A percentile compares a stretch with the other conserved stretches of the same genome.
Evolutionary conservation across 345 rosid species (phyloP).

Genomic region (Camelina laxa): DNA sequence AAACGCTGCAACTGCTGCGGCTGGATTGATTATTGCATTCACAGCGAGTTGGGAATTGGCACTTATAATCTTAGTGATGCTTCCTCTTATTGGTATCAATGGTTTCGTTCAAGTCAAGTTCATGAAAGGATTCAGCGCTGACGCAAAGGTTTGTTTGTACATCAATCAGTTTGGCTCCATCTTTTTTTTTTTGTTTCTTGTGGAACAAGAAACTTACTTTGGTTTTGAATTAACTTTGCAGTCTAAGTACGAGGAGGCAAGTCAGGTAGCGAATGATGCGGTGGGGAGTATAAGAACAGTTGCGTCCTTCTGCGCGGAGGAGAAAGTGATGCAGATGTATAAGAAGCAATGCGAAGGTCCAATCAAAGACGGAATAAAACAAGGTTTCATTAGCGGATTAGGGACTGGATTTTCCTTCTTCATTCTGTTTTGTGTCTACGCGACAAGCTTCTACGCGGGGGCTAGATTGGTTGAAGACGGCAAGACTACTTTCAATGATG

Average conservation of each 20-base stretch:
- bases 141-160: no score
- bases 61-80: slow-evolving; percentile 53
- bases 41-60: slow-evolving; percentile 73
- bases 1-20: slow-evolving; percentile 56
- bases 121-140: slow-evolving; percentile 74
- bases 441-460: slow-evolving; percentile 71
- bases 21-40: slow-evolving; percentile 72
- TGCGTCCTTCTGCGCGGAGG: slow-evolving; percentile 84
- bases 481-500: slow-evolving; percentile 55
- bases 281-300: slow-evolving; percentile 86
- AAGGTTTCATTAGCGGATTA: slow-evolving; percentile 66
- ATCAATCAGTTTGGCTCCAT: no score
- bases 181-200: slow-evolving; percentile 22
- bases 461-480: slow-evolving; percentile 65
- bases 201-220: slow-evolving; percentile 6
- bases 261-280: slow-evolving; percentile 91
- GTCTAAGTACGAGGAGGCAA: slow-evolving; percentile 78
- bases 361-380: slow-evolving; percentile 60
- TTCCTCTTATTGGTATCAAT: slow-evolving; percentile 65
- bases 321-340: slow-evolving; percentile 71
- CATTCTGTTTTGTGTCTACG: slow-evolving; percentile 56
- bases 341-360: slow-evolving; percentile 72
- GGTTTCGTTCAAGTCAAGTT: slow-evolving; percentile 63
- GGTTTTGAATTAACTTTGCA: slow-evolving; percentile 37
- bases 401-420: slow-evolving; percentile 70